Evolutionary conservation across 176 grass and related monocot species (phyloP), one percentile per base, ranked within the genome.

Genomic region (Avena insularis): DNA sequence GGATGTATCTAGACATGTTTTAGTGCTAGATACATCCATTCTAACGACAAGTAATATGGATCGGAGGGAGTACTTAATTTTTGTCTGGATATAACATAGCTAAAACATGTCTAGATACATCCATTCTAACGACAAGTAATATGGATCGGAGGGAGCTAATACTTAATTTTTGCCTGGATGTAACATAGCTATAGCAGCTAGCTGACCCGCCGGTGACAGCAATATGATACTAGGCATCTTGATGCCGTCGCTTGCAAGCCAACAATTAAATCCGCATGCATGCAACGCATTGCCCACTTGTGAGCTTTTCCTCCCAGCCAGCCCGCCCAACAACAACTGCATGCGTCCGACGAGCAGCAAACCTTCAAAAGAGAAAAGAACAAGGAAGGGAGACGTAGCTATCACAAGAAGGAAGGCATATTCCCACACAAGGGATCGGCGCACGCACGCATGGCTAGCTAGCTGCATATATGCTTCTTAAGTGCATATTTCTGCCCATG

Each of bases 161-260:
- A 25, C 25, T 38, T 38, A 38, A 38, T 38, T 4, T 38, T 38
- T 3, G 36, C 36, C 25, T 38, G 4, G 36, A n/a, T 46, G 23
- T 65, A 49, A 19, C 71, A 50, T 12, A 20, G 69, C 40, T 47
- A 47, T 47, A 47, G 45, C 38, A 45, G 0, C 25, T 60, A 79
- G 77, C 25, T n/a, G 36, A 4, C 36, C 36, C 36, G 16, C 20
- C 54, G 43, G 23, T 48, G 60, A 81, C 79, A 81, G 45, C 60
- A 40, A 20, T 40, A 58, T 59, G 75, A n/a, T 58, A 19, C 40
- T 35, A 0, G 33, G 79, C 79, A 81, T 66, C 43, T 66, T 50
- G 15, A 3, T 77, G 79, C 43, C 60, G 79, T 66, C 79, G 43
- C 79, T 81, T 81, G 79, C 79, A 66, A 81, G 60, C 60, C 43